These are phyloP conservation scores for Flaveria robusta DNA, from an alignment of 129 eudicot species.

Conservation along the genomic window DNA sequence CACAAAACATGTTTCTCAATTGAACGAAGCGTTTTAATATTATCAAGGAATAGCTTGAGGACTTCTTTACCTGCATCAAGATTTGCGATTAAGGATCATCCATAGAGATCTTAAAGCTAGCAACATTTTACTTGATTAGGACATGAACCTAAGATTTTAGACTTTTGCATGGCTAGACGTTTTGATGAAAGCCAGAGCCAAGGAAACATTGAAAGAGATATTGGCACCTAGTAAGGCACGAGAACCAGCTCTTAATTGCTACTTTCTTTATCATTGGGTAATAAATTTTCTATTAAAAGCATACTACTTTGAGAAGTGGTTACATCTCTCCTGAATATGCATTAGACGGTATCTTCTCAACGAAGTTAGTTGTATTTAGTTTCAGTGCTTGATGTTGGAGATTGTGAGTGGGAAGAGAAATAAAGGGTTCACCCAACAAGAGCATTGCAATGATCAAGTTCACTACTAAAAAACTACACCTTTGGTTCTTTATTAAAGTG, in stretches of 20 bases:
- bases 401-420: too few relatives aligned
- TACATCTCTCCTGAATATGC: neutral
- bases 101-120: too few relatives aligned
- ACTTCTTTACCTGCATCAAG: constrained; percentile 38
- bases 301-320: neutral
- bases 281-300: neutral
- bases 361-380: neutral
- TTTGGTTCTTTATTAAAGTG: neutral
- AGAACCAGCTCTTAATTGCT: too few relatives aligned
- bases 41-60: constrained; percentile 35
- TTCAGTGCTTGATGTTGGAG: neutral
- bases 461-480: neutral
- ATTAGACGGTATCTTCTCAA: neutral
- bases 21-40: constrained; percentile 29
- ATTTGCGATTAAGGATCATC: constrained; percentile 6
- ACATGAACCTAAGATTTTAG: neutral
- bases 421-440: neutral
- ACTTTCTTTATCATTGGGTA: neutral
- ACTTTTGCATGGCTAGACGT: neutral
- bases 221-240: neutral
- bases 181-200: neutral
- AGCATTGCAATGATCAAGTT: constrained; percentile 1
- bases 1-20: constrained; percentile 4
- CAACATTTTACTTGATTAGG: too few relatives aligned
- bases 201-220: neutral